Evolutionary conservation across 108 stramenopile genomes (phyloP).

Genomic region (Fragilaria crotonensis): DNA sequence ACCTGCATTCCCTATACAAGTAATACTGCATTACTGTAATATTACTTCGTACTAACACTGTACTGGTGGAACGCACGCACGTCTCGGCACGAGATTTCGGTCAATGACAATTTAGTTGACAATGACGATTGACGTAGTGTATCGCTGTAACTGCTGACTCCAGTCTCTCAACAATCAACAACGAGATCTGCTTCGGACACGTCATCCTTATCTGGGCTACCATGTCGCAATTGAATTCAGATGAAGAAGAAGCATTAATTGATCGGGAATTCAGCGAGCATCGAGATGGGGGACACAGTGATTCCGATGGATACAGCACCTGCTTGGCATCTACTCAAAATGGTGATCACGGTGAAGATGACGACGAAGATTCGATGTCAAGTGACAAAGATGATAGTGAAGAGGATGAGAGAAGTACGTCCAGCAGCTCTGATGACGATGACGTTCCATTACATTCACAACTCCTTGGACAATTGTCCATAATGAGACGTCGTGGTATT

Average conservation of each 20-base stretch:
- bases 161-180: too few relatives aligned
- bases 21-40: too few relatives aligned
- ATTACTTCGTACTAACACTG: too few relatives aligned
- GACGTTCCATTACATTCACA: not conserved
- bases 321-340: not conserved
- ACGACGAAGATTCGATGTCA: not conserved
- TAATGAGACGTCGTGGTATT: not conserved
- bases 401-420: not conserved
- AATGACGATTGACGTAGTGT: too few relatives aligned
- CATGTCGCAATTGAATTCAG: too few relatives aligned
- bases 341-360: constrained; percentile 1
- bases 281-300: not conserved
- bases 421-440: not conserved
- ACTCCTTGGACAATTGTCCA: not conserved
- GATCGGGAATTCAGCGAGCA: not conserved
- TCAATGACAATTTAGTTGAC: too few relatives aligned
- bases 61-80: too few relatives aligned
- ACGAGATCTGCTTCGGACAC: too few relatives aligned
- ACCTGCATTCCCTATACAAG: too few relatives aligned
- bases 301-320: not conserved
- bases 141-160: too few relatives aligned
- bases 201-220: too few relatives aligned
- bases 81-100: too few relatives aligned
- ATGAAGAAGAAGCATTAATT: not conserved
- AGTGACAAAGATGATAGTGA: not conserved